Base-by-base conservation (phyloP, 2,329 filamentous ascomycete species). In the Westerdykella aurantiaca region DNA sequence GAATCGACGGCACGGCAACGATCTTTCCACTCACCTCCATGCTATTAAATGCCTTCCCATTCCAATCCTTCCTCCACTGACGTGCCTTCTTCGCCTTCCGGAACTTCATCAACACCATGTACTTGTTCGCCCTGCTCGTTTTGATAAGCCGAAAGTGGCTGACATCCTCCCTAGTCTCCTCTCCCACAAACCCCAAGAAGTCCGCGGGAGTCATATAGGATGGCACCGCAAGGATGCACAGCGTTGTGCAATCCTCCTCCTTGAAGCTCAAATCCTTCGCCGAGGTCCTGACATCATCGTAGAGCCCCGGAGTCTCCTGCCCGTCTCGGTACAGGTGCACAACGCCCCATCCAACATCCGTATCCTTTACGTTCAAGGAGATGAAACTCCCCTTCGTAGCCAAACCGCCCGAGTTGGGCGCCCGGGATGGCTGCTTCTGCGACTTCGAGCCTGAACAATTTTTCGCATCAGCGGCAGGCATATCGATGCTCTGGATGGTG, bases 71-170 rank as follows among this genome's bases (percentile, higher is more conserved):
- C 58, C 86, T 83, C 85, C 91, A 98, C 41, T 82, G 78, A 56
- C 77, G 81, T 12, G 93, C 93, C 49, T 80, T 81, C 57, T 78
- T 80, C 23, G 79, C 79, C 51, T 85, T 82, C 38, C 88, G 79
- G 63, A 97, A 96, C 70, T 95, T 96, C 79, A 98, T 86, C 48
- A 98, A 74, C 21, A 95, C 91, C 75, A 98, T 86, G 70, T 97
- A 97, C 49, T 90, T 81, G 67, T 94, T 96, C 66, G 88, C 83
- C 50, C 83, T 79, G 42, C 85, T 86, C 1, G 93, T 97, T 74
- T 89, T 83, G 44, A 98, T 86, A 80, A 98, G 88, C 42, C 93
- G 78, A 63, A 95, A 95, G 71, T 98, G 93, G 56, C 85, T 93
- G 46, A 98, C 88, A 47, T 90, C 80, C 45, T 86, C 81, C 63